Evolutionary conservation across 345 rosid species (phyloP), one percentile per base, ranked within the genome.

Genomic region (Kandelia obovata): DNA sequence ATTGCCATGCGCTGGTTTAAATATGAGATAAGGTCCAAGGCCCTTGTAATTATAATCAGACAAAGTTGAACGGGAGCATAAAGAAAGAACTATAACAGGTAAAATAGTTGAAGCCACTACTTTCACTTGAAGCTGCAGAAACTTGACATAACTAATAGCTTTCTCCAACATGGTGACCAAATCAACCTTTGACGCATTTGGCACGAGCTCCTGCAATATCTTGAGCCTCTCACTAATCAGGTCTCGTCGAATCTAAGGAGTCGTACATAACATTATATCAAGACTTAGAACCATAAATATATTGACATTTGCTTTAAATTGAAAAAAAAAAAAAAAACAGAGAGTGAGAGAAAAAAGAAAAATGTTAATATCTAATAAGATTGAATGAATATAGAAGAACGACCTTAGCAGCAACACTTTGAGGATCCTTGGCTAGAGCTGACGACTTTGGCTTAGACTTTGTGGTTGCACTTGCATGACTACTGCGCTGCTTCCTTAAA

Each of bases 111-210:
- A 57, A 39, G 68, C n/a, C 25, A 0, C 57, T 69, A 92, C 96
- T 93, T 90, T 90, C 52, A 89, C 97, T 93, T 93, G 98, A 79
- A 93, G n/a, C 55, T 93, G 98, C 81, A 93, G 98, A 78, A 90
- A 93, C 82, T 93, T 90, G 58, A 93, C 98, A 77, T 93, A 90
- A 67, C 92, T 74, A 32, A 90, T 84, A 19, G 97, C 96, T 78
- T 93, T 93, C 82, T 93, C 98, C 57, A 93, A 72, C 98, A 93
- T 93, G 60, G 97, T 93, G 61, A 93, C 97, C 83, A 93, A 78
- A 75, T 93, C 98, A 80, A 92, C 92, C 94, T 93, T 93, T 51
- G 91, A 83, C 35, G 97, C 98, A 76, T 93, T 93, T 0, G 97
- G 98, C 13, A 90, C 92, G 53, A 93, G 81, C 72, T 93, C 97